Evolutionary conservation across 1,284 basidiomycete genomes (phyloP), one percentile per base, ranked within the genome.

Genomic region (Xerocomus amazonicus): DNA sequence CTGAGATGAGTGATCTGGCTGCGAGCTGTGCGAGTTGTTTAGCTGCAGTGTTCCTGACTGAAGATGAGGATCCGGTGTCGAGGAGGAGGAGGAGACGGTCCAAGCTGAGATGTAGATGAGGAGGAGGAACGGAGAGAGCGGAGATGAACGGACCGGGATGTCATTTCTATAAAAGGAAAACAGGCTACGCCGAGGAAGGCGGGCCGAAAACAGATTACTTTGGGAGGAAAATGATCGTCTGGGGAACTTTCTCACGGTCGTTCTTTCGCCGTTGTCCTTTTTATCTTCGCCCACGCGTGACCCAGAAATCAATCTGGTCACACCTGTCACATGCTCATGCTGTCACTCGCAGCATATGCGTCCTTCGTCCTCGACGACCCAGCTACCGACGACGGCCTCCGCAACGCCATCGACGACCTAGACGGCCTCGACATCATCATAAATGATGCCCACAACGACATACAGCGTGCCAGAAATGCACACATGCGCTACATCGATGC

Each of bases 1-100:
- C 90, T 58, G 79, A 81, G 60, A 84, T 81, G 56, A 93, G 81
- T 60, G 83, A 84, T 68, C 89, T 86, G 17, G 81, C 87, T 3
- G 93, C 92, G 50, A 96, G 79, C 61, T 94, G 90, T 2, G 92
- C 94, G 38, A 97, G 79, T 69, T 97, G 94, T 63, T 91, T 92
- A 9, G 93, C 93, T 4, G 94, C 93, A 14, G 93, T 94, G 55
- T 84, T 83, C 63, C 92, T 81, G 52, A 96, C 87, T 43, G 90
- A 87, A 43, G 80, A 73, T 3, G 90, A 91, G 28, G 92, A 93
- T 43, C 93, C 94, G 39, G 90, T 90, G 69, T 95, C 93, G 62
- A 96, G 82, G 43, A 96, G 76, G 65, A 90, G 81, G 61, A 96
- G 86, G 73, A 96, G 85, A 68, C 92, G 83, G 78, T 96, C 93